Conservation (phyloP, 345 rosid genomes). For the Brassica juncea region DNA sequence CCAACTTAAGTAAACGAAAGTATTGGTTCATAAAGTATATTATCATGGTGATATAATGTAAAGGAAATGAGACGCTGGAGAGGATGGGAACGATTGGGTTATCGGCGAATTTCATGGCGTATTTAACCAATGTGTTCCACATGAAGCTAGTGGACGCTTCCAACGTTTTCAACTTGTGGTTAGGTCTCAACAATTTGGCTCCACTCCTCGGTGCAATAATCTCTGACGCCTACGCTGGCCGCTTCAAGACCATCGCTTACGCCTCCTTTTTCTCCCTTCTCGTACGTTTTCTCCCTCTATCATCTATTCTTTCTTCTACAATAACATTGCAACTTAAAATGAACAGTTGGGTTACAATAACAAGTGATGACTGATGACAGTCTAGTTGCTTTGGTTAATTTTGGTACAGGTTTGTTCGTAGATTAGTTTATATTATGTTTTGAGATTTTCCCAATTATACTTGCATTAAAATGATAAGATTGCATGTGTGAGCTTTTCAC, state of each 20-base stretch:
- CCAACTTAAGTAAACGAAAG: conserved; percentile 5
- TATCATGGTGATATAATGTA: not conserved
- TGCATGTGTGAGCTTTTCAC: not conserved
- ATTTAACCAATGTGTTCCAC: conserved; percentile 51
- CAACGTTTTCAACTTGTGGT: conserved; percentile 57
- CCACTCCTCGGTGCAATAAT: conserved; percentile 65
- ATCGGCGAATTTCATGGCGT: conserved; percentile 56
- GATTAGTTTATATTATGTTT: not conserved
- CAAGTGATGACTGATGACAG: not conserved
- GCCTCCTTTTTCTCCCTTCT: conserved; percentile 55
- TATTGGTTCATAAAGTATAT: not conserved
- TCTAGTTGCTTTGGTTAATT: not conserved
- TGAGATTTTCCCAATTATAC: conserved; percentile 3
- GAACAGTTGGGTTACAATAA: not conserved
- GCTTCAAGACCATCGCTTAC: conserved; percentile 56
- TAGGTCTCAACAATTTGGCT: conserved; percentile 52
- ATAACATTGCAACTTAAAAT: not conserved
- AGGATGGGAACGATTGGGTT: conserved; percentile 60
- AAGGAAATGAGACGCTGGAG: conserved; percentile 83
- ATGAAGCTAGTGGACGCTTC: conserved; percentile 53
- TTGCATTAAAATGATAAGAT: not conserved
- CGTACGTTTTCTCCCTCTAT: conserved; percentile 43
- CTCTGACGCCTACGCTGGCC: conserved; percentile 58
- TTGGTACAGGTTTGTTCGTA: not conserved
- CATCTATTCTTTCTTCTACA: conserved; percentile 12